phyloP scores from a whole-genome alignment of 805 yeast genomes.

The Aciculoconidium aculeatum region DNA sequence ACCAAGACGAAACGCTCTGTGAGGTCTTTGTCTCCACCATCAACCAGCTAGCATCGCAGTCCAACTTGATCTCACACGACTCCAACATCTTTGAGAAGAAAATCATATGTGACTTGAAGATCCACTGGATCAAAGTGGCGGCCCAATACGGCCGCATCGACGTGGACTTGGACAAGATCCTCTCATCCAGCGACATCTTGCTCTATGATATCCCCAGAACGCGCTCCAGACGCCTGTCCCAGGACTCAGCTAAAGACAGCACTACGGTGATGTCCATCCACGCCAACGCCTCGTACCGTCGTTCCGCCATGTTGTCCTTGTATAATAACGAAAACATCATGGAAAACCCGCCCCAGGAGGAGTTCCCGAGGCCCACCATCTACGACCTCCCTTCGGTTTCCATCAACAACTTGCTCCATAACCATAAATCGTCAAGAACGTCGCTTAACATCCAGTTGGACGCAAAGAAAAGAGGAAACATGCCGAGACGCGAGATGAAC shows the following conservation, averaged over 20 bases:
- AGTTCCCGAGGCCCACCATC: too few relatives aligned
- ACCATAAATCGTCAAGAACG: constrained; percentile 32
- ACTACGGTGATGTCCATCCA: too few relatives aligned
- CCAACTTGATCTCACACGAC: constrained; percentile 20
- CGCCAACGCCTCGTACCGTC: constrained; percentile 38
- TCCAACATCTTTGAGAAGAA: constrained; percentile 26
- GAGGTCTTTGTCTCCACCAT: constrained; percentile 43
- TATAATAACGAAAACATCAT: too few relatives aligned
- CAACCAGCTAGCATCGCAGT: constrained; percentile 31
- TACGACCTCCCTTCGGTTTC: too few relatives aligned
- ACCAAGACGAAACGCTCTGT: constrained; percentile 25
- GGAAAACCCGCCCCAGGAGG: too few relatives aligned
- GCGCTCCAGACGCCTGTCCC: constrained; percentile 11
- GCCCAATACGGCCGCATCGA: constrained; percentile 27
- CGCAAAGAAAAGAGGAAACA: constrained; percentile 20
- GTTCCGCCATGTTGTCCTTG: constrained; percentile 41
- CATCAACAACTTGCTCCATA: constrained; percentile 32
- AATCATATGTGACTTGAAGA: constrained; percentile 33
- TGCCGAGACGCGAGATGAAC: constrained; percentile 9
- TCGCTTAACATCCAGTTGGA: constrained; percentile 22
- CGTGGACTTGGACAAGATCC: constrained; percentile 15
- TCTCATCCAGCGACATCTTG: constrained; percentile 10
- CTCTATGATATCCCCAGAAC: constrained; percentile 19
- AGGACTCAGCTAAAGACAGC: too few relatives aligned
- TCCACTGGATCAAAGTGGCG: constrained; percentile 32